These are phyloP conservation scores for Alternaria burnsii DNA, from an alignment of 2,329 filamentous ascomycete species.

Conservation along the genomic window DNA sequence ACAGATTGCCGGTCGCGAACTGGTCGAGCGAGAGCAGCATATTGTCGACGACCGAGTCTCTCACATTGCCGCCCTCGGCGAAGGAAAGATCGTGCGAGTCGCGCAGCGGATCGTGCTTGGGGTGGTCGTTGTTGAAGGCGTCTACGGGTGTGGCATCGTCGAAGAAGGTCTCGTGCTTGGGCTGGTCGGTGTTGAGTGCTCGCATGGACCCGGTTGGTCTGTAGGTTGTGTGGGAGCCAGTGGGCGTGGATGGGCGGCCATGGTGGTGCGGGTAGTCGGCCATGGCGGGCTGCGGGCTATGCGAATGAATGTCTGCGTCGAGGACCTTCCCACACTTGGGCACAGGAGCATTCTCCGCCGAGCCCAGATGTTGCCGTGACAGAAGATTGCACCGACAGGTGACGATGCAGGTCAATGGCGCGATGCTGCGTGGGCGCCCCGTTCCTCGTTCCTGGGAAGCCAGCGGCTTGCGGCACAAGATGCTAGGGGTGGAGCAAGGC, in stretches of 20 bases:
- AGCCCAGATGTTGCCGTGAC: conserved; percentile 21
- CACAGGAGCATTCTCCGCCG: conserved; percentile 43
- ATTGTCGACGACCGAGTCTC: conserved; percentile 93
- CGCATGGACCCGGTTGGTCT: conserved; percentile 37
- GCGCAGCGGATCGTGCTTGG: conserved; percentile 33
- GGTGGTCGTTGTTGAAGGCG: conserved; percentile 22
- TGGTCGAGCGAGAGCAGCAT: conserved; percentile 94
- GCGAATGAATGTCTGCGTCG: conserved; percentile 28
- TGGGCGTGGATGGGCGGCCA: conserved; percentile 43
- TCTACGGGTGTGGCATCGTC: conserved; percentile 50
- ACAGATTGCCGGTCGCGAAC: conserved; percentile 39
- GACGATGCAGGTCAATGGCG: conserved; percentile 18
- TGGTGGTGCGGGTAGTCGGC: conserved; percentile 33
- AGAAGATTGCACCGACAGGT: conserved; percentile 19
- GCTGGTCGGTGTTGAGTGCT: conserved; percentile 42
- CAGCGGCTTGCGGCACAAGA: conserved; percentile 8
- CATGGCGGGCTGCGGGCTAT: conserved; percentile 27
- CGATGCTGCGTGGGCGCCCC: conserved; percentile 13
- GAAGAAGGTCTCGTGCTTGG: conserved; percentile 46
- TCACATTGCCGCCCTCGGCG: conserved; percentile 70
- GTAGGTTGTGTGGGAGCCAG: conserved; percentile 33
- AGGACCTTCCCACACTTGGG: conserved; percentile 24
- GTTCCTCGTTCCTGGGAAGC: conserved; percentile 4
- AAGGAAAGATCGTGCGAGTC: conserved; percentile 89
- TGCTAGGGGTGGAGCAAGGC: conserved; percentile 18